phyloP scores from a whole-genome alignment of 352 stramenopile species.

The Blastocystis sp. region DNA sequence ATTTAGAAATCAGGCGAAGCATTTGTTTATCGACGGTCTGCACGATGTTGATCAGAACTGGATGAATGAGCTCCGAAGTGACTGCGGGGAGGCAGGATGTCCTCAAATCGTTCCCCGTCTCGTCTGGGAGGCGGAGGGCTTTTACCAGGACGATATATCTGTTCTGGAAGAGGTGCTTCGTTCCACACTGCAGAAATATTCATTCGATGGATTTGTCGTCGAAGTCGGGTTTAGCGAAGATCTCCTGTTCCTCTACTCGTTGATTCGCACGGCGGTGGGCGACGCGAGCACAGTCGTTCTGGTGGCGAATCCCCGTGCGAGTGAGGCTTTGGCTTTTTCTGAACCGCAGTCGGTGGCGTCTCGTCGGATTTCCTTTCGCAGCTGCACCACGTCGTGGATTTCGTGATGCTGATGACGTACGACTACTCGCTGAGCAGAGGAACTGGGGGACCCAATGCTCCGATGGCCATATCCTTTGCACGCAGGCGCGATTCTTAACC shows the following conservation, averaged over 20 bases:
- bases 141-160: neutral
- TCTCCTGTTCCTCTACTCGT: neutral
- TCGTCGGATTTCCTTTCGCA: neutral
- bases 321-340: neutral
- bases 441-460: conserved; percentile 14
- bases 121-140: conserved; percentile 10
- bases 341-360: neutral
- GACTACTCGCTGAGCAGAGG: conserved; percentile 19
- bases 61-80: neutral
- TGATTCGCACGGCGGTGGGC: neutral
- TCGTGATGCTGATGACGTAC: conserved; percentile 55
- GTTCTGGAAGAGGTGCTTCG: neutral
- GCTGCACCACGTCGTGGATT: conserved; percentile 6
- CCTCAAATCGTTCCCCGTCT: conserved; percentile 11
- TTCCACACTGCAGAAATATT: neutral
- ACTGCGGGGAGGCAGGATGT: neutral
- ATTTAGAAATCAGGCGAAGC: neutral
- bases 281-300: neutral
- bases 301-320: neutral
- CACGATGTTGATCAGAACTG: conserved; percentile 33
- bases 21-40: neutral
- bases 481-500: neutral
- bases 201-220: conserved; percentile 55
- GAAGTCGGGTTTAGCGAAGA: conserved; percentile 3
- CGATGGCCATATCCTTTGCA: conserved; percentile 23